Base-by-base conservation (phyloP, 2,329 filamentous ascomycete species). In the Decorospora gaudefroyi region DNA sequence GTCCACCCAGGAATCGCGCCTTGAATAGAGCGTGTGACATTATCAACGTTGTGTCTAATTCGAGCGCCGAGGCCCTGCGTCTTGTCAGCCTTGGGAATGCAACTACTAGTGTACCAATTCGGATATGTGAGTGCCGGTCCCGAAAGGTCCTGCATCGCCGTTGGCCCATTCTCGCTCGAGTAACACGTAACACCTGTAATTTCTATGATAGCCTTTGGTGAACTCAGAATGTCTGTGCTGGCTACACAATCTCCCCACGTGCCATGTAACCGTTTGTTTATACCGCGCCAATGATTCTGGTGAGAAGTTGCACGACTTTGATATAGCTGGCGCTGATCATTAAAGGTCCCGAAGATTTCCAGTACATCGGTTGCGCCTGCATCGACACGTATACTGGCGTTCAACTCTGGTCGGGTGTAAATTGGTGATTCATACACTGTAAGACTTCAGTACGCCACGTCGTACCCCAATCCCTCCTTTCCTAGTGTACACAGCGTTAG, bases 221-320 rank as follows among this genome's bases (percentile, higher is more conserved):
- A 13, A 37, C 27, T 13, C 15, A 12, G 21, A 18, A 9, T 28
- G 3, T 15, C 22, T 38, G 36, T 13, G 16, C 17, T 19, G 15
- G 31, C 25, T 48, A 35, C 42, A 36, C 32, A 28, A 21, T 33
- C 15, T 39, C n/a, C 40, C 43, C 55, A 56, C 41, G 45, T 53
- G 46, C 45, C 6, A 35, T 37, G 27, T 33, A 29, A 30, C 35
- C 18, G 31, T 43, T 50, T 44, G 35, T 35, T 27, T 33, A 8
- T 34, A 12, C 22, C 9, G 26, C 29, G 25, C 26, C 11, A 18
- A n/a, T 8, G 9, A 25, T 32, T 17, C 9, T 26, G 6, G 49
- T 49, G 28, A 22, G 32, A 52, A 42, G 42, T 49, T 36, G 16
- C 35, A 26, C 48, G 10, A 43, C 7, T 13, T 19, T 16, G 21